phyloP scores from a whole-genome alignment of 352 stramenopile genomes.

The Phytophthora quininea region DNA sequence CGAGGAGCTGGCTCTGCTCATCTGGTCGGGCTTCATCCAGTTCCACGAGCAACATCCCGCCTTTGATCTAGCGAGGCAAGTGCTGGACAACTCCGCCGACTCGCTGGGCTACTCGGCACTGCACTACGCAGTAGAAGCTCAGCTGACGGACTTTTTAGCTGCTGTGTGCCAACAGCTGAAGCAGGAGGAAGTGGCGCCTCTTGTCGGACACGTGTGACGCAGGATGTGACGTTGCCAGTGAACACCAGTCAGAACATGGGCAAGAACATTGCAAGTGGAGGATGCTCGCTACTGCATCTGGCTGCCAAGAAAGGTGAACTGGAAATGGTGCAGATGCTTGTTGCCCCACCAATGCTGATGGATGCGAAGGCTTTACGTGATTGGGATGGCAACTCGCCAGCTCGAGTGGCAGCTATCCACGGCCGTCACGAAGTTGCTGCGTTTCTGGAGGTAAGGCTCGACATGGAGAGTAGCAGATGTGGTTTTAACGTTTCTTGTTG shows the following conservation, averaged over 20 bases:
- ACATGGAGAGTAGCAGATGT: background rate
- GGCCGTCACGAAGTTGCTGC: constrained; percentile 37
- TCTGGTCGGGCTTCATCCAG: constrained; percentile 62
- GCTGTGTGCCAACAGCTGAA: constrained; percentile 35
- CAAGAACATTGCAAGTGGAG: constrained; percentile 76
- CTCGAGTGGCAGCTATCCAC: constrained; percentile 58
- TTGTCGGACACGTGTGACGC: constrained; percentile 44
- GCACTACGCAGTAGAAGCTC: constrained; percentile 79
- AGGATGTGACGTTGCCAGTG: constrained; percentile 74
- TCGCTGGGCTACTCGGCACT: constrained; percentile 71
- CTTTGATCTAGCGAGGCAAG: constrained; percentile 64
- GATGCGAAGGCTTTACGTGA: constrained; percentile 35
- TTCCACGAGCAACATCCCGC: constrained; percentile 44
- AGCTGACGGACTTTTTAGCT: constrained; percentile 60
- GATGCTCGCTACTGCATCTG: constrained; percentile 71
- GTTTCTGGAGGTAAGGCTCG: constrained; percentile 39
- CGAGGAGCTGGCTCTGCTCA: constrained; percentile 69
- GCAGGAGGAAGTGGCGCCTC: constrained; percentile 15
- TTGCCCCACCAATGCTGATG: constrained; percentile 43
- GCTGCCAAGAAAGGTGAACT: constrained; percentile 66
- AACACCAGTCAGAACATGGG: constrained; percentile 64
- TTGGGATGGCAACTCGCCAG: constrained; percentile 67
- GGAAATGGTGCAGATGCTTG: constrained; percentile 51
- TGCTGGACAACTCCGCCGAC: constrained; percentile 74
- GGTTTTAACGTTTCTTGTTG: background rate